These are phyloP conservation scores for Penicillium egyptiacum DNA, from an alignment of 495 filamentous ascomycete species.

Conservation along the genomic window DNA sequence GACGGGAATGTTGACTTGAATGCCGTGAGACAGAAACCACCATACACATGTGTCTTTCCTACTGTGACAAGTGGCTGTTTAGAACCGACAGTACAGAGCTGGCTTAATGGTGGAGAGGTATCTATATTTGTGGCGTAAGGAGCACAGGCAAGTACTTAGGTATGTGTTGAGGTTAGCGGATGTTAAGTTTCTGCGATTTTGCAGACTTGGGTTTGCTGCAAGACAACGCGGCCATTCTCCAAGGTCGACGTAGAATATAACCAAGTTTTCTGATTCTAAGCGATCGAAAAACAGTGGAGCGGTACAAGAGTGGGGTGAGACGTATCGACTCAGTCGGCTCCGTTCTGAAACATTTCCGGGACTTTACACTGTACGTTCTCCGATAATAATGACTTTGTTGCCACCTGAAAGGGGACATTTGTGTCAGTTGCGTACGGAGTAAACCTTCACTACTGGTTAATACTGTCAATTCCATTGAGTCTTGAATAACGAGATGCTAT, in stretches of 20 bases:
- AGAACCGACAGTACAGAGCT: slow-evolving; percentile 1
- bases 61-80: slow-evolving; percentile 2
- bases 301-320: slow-evolving; percentile 20
- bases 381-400: slow-evolving; percentile 2
- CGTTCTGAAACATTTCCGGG: slow-evolving; percentile 26
- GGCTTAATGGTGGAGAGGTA: slow-evolving; percentile 8
- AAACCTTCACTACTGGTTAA: background rate
- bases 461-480: background rate
- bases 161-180: no score
- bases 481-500: background rate
- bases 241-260: background rate
- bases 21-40: background rate
- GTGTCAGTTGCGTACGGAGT: background rate
- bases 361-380: slow-evolving; percentile 16
- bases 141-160: background rate
- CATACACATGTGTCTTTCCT: background rate
- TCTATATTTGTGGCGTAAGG: slow-evolving; percentile 15
- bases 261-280: slow-evolving; percentile 1
- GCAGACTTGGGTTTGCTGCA: background rate
- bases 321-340: slow-evolving; percentile 14
- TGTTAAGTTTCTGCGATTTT: background rate
- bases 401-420: background rate
- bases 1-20: slow-evolving; percentile 14
- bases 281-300: slow-evolving; percentile 12
- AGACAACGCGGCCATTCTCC: background rate